Conservation (phyloP, 2,329 filamentous ascomycete genomes). For the Peltaster fructicola region DNA sequence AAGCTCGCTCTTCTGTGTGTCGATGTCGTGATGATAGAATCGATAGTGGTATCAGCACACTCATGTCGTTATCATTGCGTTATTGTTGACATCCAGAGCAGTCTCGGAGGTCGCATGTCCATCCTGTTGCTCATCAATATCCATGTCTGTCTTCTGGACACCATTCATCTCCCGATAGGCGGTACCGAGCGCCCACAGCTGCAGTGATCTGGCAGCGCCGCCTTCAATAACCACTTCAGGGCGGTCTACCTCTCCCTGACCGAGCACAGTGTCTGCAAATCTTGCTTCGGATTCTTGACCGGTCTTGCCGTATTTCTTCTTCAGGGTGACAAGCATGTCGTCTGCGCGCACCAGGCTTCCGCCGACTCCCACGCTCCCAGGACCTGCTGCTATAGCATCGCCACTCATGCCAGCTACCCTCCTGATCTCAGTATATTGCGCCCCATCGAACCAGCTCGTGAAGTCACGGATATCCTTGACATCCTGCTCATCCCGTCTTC, state of each 20-base stretch:
- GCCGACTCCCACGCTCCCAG: conserved; percentile 22
- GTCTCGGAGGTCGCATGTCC: too few species aligned
- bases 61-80: too few species aligned
- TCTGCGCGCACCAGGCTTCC: conserved; percentile 23
- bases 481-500: conserved; percentile 48
- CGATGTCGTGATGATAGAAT: too few species aligned
- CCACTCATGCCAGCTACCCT: conserved; percentile 51
- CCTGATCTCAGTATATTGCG: conserved; percentile 60
- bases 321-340: conserved; percentile 42
- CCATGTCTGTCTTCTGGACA: too few species aligned
- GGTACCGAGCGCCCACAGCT: too few species aligned
- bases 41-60: too few species aligned
- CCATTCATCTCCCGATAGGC: too few species aligned
- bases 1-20: too few species aligned
- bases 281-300: conserved; percentile 64
- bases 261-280: conserved; percentile 70
- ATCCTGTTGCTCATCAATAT: too few species aligned
- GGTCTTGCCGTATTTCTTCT: conserved; percentile 82
- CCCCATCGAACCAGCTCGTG: conserved; percentile 58
- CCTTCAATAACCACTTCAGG: conserved; percentile 67
- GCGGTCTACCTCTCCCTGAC: conserved; percentile 51
- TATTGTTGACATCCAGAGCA: too few species aligned
- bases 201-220: too few species aligned
- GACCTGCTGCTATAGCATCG: conserved; percentile 32
- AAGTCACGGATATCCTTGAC: conserved; percentile 61